phyloP scores from a whole-genome alignment of 306 rosid species.

The Argentina anserina region DNA sequence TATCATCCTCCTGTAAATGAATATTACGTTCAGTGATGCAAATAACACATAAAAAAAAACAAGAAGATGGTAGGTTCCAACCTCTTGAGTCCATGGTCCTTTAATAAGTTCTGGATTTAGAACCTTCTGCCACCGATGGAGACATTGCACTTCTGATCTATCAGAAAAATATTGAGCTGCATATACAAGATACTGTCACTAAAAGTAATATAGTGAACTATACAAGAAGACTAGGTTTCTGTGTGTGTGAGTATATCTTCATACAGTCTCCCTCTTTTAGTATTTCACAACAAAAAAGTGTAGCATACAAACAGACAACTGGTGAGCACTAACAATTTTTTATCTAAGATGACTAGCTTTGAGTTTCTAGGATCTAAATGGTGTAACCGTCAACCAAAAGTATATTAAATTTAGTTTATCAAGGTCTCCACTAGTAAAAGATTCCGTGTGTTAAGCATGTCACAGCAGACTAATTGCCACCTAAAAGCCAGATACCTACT shows the following conservation, averaged over 20 bases:
- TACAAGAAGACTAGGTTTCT: not conserved
- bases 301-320: not conserved
- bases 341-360: not conserved
- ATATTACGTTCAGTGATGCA: slow-evolving; percentile 16
- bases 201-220: not conserved
- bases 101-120: slow-evolving; percentile 96
- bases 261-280: not conserved
- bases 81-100: slow-evolving; percentile 99
- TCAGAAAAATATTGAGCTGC: slow-evolving; percentile 90
- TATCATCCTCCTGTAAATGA: slow-evolving; percentile 80
- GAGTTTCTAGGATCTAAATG: not conserved
- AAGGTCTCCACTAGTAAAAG: not conserved
- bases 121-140: slow-evolving; percentile 99
- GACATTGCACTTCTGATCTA: slow-evolving; percentile 97
- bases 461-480: slow-evolving; percentile 5
- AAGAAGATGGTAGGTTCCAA: slow-evolving; percentile 29
- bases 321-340: not conserved
- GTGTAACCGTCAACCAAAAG: not conserved
- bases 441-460: not conserved
- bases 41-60: slow-evolving; percentile 11
- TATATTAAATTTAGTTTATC: not conserved
- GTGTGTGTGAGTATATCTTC: not conserved
- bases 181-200: slow-evolving; percentile 21
- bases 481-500: slow-evolving; percentile 10
- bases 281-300: not conserved